phyloP scores from a whole-genome alignment of 2,329 filamentous ascomycete genomes.

The Sarocladiaceae sp. region DNA sequence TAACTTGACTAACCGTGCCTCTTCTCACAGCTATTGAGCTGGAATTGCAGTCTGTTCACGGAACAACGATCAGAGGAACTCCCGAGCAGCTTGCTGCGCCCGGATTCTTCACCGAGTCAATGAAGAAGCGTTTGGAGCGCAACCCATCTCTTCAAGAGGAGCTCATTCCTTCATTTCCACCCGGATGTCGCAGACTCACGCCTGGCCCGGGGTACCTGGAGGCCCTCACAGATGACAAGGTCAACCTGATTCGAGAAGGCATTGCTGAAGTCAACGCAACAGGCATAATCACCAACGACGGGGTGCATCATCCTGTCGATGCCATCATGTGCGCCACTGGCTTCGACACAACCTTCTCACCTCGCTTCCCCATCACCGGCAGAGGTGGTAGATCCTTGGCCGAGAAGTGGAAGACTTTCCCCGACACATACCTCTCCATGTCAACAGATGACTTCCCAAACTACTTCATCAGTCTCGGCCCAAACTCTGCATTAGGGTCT shows the following conservation, averaged over 20 bases:
- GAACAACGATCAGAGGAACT: constrained; percentile 3
- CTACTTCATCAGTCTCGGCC: constrained; percentile 46
- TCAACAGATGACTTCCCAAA: constrained; percentile 49
- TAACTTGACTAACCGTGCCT: not conserved
- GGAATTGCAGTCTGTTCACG: constrained; percentile 7
- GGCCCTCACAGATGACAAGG: constrained; percentile 56
- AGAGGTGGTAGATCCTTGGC: constrained; percentile 44
- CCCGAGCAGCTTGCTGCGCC: constrained; percentile 2
- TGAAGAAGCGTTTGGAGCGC: constrained; percentile 47
- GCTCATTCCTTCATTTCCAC: constrained; percentile 59
- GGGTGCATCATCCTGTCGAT: constrained; percentile 47
- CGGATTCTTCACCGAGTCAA: constrained; percentile 32
- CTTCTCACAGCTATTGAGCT: constrained; percentile 3
- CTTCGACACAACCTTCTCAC: constrained; percentile 49
- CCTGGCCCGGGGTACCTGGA: constrained; percentile 66
- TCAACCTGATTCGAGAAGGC: constrained; percentile 31
- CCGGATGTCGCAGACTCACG: constrained; percentile 60
- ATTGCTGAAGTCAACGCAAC: constrained; percentile 31
- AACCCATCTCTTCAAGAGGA: constrained; percentile 52
- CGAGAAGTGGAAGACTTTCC: constrained; percentile 39
- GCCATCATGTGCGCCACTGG: constrained; percentile 55
- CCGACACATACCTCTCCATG: constrained; percentile 50
- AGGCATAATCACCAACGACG: constrained; percentile 44
- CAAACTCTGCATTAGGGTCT: constrained; percentile 35
- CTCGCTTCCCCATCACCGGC: constrained; percentile 46